These are phyloP conservation scores for Yamadazyma sp. DNA, from an alignment of 805 yeast genomes.

Conservation along the genomic window DNA sequence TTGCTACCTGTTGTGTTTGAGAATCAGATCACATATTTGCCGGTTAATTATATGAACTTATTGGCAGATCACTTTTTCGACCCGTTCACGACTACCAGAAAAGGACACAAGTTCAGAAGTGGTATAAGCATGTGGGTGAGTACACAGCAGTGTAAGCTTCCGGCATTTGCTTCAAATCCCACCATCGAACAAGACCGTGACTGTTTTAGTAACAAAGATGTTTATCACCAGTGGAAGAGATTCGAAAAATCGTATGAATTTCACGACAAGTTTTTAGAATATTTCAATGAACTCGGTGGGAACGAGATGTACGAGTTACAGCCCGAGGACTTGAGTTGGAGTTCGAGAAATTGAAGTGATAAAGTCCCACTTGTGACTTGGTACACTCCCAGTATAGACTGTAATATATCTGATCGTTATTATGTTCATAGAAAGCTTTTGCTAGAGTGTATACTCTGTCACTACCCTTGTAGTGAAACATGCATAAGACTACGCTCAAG, in stretches of 20 bases:
- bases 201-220: constrained; percentile 13
- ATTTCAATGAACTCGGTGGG: constrained; percentile 7
- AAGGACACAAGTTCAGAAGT: constrained; percentile 11
- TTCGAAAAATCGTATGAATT: constrained; percentile 4
- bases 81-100: constrained; percentile 9
- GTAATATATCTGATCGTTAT: too few species aligned
- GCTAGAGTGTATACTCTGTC: too few species aligned
- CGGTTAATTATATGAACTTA: constrained; percentile 26
- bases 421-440: too few species aligned
- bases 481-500: too few species aligned
- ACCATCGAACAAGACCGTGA: constrained; percentile 11
- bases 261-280: constrained; percentile 12
- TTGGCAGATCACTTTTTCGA: constrained; percentile 29
- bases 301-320: constrained; percentile 8
- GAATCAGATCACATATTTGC: constrained; percentile 36
- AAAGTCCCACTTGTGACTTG: too few species aligned
- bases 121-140: constrained; percentile 15
- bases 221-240: constrained; percentile 3
- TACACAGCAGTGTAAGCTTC: constrained; percentile 10
- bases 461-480: too few species aligned
- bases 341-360: too few species aligned
- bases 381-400: too few species aligned
- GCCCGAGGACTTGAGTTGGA: constrained; percentile 6
- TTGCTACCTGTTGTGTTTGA: constrained; percentile 37
- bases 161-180: constrained; percentile 6